Conservation (phyloP, 2,329 filamentous ascomycete genomes). For the Colletotrichum tofieldiae region DNA sequence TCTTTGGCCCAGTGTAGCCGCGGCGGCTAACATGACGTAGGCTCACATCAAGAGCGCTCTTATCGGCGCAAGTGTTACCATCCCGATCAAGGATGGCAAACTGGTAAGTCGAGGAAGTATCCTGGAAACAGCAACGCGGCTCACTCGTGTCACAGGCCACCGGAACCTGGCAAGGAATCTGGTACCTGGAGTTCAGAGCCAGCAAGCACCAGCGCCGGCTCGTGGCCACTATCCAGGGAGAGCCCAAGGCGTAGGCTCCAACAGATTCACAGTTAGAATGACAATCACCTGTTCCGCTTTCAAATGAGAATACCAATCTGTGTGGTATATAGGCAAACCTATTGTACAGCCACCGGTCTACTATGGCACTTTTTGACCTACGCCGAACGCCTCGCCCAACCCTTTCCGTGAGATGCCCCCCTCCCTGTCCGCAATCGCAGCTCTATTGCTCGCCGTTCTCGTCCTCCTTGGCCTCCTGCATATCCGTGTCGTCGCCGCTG, state of each 20-base stretch:
- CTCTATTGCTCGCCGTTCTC: conserved; percentile 56
- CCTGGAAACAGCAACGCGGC: not conserved
- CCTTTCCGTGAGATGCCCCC: conserved; percentile 25
- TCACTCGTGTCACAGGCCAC: conserved; percentile 61
- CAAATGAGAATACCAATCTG: conserved; percentile 14
- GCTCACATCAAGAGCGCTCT: conserved; percentile 95
- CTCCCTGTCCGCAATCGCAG: not conserved
- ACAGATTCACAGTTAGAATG: not conserved
- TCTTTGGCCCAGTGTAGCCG: conserved; percentile 14
- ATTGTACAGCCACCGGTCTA: conserved; percentile 37
- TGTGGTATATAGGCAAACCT: conserved; percentile 32
- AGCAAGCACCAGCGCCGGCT: conserved; percentile 84
- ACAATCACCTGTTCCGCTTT: conserved; percentile 5
- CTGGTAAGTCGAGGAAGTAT: conserved; percentile 66
- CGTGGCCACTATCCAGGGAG: conserved; percentile 94
- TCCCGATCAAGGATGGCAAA: conserved; percentile 90
- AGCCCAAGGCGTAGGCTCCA: conserved; percentile 66
- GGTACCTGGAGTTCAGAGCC: conserved; percentile 91
- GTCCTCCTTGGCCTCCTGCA: conserved; percentile 66
- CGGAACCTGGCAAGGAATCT: conserved; percentile 89
- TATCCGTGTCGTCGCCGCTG: conserved; percentile 73
- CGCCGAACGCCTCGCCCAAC: conserved; percentile 44
- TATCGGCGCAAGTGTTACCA: conserved; percentile 88
- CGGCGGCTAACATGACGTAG: conserved; percentile 55
- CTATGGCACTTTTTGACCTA: conserved; percentile 38